Base-by-base conservation (phyloP, 2,329 filamentous ascomycete species). In the Pyrenophora tritici-repentis region DNA sequence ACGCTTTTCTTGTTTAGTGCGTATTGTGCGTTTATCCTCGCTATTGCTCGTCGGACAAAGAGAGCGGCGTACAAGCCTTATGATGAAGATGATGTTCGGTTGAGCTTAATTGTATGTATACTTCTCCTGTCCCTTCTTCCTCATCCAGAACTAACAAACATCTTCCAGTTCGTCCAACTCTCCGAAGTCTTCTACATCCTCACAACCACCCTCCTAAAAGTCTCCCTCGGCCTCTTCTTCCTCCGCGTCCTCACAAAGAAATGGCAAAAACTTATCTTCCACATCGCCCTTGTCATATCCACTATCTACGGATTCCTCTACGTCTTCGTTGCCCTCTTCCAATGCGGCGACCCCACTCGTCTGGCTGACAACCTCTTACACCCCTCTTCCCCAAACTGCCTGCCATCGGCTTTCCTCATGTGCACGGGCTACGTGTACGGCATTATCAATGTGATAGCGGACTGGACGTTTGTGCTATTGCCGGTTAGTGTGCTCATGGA, bases 141-240 rank as follows among this genome's bases (percentile, higher is more conserved):
- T 29, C 3, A 14, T 17, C 9, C 2, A 10, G 3, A 4, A 40
- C 51, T 59, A 34, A 65, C 35, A 17, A 16, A 2, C 22, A 24
- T 9, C 12, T 1, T 8, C 16, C 16, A 71, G 68, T 66, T 64
- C 18, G 56, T 73, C 14, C 67, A 71, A 58, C 58, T 72, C 5
- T 59, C 56, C 14, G 81, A 83, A 58, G 70, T 80, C 41, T 81
- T 78, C 62, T 85, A 84, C 62, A 76, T 79, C 20, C 71, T 81
- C 53, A 75, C 77, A 0, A 80, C 78, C 6, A 75, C 76, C 5
- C 61, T 79, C 14, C 73, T 81, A 37, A 83, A 82, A 56, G 62
- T 72, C 10, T 71, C 70, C 2, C 54, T 73, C 3, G 68, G 70
- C 1, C 66, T 73, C 17, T 73, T 73, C 63, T 73, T 73, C 38